A percentile compares a stretch with the other conserved stretches of the same genome.
Conservation (phyloP, 164 flowering plant species). For the Macadamia integrifolia region DNA sequence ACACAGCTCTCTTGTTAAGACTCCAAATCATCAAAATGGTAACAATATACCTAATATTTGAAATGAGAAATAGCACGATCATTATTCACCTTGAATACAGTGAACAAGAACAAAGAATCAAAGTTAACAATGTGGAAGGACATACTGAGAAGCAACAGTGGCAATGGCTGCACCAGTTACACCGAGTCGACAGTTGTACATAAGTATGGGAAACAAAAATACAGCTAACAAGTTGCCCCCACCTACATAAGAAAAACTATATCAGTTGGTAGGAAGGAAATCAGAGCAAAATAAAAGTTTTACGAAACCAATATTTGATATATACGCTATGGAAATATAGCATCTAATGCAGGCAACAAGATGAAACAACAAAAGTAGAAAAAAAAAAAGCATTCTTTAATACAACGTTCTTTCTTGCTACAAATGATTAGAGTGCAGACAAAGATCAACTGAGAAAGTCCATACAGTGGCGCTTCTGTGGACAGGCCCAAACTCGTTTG, state of each 20-base stretch:
- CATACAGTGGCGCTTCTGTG: too few relatives aligned
- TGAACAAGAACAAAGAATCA: conserved; percentile 5
- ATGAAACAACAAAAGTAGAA: not conserved
- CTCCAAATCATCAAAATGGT: conserved; percentile 63
- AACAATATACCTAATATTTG: conserved; percentile 55
- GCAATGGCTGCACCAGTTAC: conserved; percentile 88
- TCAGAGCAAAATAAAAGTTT: not conserved
- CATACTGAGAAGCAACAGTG: conserved; percentile 88
- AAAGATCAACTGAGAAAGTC: too few relatives aligned
- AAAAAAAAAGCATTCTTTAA: not conserved
- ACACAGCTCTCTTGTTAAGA: conserved; percentile 60
- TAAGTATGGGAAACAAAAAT: conserved; percentile 67
- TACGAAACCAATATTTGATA: not conserved
- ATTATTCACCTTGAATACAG: not conserved
- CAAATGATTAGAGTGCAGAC: too few relatives aligned
- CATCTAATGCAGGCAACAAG: not conserved
- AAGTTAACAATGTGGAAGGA: conserved; percentile 14
- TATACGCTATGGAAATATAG: conserved; percentile 1
- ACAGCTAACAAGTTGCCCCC: conserved; percentile 68
- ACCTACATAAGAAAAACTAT: conserved; percentile 39
- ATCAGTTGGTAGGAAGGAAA: conserved; percentile 7
- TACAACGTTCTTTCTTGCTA: too few relatives aligned
- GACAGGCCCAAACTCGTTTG: too few relatives aligned
- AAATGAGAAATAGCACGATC: conserved; percentile 1
- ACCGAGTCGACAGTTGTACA: conserved; percentile 56